Conservation (phyloP, 108 stramenopile species). For the Pseudonitzschia multiseries region DNA sequence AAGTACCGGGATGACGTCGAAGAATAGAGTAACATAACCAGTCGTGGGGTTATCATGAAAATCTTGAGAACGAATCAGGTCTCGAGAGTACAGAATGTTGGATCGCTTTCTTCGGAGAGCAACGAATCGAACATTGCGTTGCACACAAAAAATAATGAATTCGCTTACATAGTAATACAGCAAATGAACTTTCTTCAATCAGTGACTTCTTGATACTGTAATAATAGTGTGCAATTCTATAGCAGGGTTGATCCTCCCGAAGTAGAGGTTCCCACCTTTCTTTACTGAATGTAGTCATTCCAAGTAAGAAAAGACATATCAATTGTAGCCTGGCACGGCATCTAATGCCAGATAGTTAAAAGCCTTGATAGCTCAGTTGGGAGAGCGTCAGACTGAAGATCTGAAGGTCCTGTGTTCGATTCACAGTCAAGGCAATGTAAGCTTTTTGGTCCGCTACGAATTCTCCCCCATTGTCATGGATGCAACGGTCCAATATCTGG, state of each 20-base stretch:
- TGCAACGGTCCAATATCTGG: too few species aligned
- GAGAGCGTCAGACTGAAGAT: too few species aligned
- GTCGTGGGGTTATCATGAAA: neutral
- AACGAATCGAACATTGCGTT: neutral
- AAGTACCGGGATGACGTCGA: slow-evolving; percentile 83
- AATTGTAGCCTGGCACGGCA: too few species aligned
- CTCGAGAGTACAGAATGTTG: neutral
- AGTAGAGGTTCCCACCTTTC: too few species aligned
- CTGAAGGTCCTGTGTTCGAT: neutral
- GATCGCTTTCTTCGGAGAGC: neutral
- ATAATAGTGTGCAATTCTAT: too few species aligned
- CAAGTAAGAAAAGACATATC: too few species aligned
- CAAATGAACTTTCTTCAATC: too few species aligned
- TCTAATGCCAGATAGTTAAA: too few species aligned
- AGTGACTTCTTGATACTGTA: too few species aligned
- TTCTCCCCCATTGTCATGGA: neutral
- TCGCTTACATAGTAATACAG: neutral
- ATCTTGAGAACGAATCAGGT: neutral
- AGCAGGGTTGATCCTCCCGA: too few species aligned
- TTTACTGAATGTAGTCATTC: too few species aligned
- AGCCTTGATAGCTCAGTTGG: slow-evolving; percentile 6
- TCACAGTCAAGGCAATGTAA: neutral
- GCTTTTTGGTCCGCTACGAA: neutral
- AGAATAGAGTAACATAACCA: slow-evolving; percentile 13
- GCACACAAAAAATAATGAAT: neutral